Conservation (phyloP, 2,329 filamentous ascomycete species). For the Aspergillus bombycis region DNA sequence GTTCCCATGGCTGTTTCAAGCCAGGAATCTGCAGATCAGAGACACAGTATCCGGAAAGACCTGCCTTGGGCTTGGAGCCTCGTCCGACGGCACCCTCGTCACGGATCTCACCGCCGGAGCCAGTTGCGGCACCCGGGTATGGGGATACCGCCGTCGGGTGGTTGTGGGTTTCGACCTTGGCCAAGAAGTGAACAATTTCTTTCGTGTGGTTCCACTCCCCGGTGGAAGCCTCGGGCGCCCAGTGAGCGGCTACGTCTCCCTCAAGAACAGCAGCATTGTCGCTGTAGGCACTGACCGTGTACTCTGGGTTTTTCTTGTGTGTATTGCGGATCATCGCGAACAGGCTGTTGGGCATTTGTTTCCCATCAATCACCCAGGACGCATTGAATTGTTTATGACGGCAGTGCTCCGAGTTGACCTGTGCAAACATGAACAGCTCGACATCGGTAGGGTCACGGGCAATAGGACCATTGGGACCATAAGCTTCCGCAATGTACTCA, state of each 20-base stretch:
- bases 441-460: conserved; percentile 77
- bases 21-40: conserved; percentile 91
- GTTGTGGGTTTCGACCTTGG: conserved; percentile 98
- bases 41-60: conserved; percentile 89
- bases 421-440: conserved; percentile 98
- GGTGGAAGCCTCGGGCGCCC: conserved; percentile 84
- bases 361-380: conserved; percentile 90
- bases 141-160: conserved; percentile 95
- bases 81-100: conserved; percentile 93
- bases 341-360: conserved; percentile 75
- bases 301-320: conserved; percentile 73
- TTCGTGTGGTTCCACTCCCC: conserved; percentile 86
- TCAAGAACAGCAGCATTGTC: conserved; percentile 95
- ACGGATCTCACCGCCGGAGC: conserved; percentile 91
- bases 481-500: conserved; percentile 88
- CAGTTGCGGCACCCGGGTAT: conserved; percentile 90
- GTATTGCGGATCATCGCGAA: conserved; percentile 98
- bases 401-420: conserved; percentile 97
- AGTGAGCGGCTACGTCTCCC: conserved; percentile 72
- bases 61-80: conserved; percentile 90
- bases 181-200: conserved; percentile 83
- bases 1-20: conserved; percentile 82
- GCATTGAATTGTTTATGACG: conserved; percentile 94
- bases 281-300: conserved; percentile 93
- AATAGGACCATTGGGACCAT: conserved; percentile 64